phyloP scores from a whole-genome alignment of 108 stramenopile genomes.

The Pseudonitzschia multiseries region DNA sequence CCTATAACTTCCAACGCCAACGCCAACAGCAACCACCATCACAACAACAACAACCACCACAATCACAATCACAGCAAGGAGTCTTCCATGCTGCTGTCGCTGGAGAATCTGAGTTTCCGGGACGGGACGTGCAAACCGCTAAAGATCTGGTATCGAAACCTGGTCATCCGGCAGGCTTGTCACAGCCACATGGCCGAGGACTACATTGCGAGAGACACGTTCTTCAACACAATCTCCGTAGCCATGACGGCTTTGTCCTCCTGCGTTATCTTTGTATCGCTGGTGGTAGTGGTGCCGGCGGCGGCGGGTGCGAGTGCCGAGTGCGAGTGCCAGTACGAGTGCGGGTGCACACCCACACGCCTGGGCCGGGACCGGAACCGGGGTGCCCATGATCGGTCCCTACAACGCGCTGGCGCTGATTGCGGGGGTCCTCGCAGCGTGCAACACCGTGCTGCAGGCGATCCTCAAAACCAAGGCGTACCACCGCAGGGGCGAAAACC shows the following conservation, averaged over 20 bases:
- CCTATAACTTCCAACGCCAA: no score
- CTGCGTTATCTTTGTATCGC: neutral
- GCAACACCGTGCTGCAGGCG: constrained; percentile 1
- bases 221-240: neutral
- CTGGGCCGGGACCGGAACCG: no score
- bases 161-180: neutral
- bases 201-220: constrained; percentile 6
- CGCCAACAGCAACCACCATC: no score
- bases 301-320: no score
- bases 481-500: neutral
- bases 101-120: neutral
- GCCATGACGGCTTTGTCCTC: neutral
- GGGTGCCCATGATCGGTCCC: neutral
- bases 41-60: no score
- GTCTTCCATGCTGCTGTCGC: neutral
- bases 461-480: neutral
- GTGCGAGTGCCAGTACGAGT: no score
- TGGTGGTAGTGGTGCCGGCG: neutral
- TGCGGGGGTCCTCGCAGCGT: neutral
- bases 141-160: neutral
- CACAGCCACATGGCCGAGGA: constrained; percentile 3
- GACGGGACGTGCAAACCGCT: constrained; percentile 1
- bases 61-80: neutral
- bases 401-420: neutral
- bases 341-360: no score